A percentile compares a stretch with the other conserved stretches of the same genome.
Conservation (phyloP, 352 stramenopile genomes). For the Pythium vanterpoolii region DNA sequence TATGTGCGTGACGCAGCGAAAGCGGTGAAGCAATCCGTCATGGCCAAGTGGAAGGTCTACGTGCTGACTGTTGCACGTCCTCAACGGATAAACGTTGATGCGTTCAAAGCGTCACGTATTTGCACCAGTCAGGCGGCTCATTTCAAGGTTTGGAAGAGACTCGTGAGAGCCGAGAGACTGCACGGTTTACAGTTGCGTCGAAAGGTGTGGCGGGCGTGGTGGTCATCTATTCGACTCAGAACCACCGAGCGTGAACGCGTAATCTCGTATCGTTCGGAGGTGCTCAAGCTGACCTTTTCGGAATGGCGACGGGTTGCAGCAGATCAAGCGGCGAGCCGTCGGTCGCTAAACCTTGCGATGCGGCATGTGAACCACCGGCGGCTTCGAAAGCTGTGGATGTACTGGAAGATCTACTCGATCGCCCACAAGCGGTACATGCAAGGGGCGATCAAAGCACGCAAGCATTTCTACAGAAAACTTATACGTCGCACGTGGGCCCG, state of each 20-base stretch:
- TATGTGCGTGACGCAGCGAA: not conserved
- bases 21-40: not conserved
- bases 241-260: not conserved
- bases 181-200: not conserved
- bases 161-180: not conserved
- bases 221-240: not conserved
- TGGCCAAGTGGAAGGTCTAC: slow-evolving; percentile 45
- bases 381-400: slow-evolving; percentile 65
- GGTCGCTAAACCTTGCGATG: slow-evolving; percentile 50
- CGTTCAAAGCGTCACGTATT: not conserved
- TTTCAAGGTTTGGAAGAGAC: slow-evolving; percentile 3
- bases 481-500: slow-evolving; percentile 45
- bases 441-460: slow-evolving; percentile 64
- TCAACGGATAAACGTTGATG: not conserved
- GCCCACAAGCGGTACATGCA: slow-evolving; percentile 62
- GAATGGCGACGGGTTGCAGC: slow-evolving; percentile 40
- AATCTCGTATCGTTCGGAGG: not conserved
- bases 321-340: slow-evolving; percentile 32
- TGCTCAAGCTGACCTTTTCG: slow-evolving; percentile 30
- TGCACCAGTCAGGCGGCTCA: not conserved
- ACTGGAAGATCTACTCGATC: slow-evolving; percentile 81
- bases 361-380: slow-evolving; percentile 58
- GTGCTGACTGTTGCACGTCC: slow-evolving; percentile 34
- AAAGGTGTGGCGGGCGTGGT: slow-evolving; percentile 6
- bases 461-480: slow-evolving; percentile 75